Evolutionary conservation across 2,329 filamentous ascomycete species (phyloP).

Genomic region (Colletotrichum chlorophyti): DNA sequence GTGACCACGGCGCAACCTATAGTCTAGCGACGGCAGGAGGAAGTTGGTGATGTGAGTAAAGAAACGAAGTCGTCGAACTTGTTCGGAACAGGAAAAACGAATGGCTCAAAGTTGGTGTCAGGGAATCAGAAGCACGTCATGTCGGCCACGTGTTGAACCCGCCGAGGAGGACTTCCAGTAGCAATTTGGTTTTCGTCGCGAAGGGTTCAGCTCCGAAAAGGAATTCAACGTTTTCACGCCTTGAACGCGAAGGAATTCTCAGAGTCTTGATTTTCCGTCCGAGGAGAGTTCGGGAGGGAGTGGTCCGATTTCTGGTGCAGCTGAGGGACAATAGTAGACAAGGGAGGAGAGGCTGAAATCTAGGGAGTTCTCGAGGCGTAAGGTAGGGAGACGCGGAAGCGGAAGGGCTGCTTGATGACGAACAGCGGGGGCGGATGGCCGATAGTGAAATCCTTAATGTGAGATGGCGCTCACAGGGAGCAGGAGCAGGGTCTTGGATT

Average conservation of each 20-base stretch:
- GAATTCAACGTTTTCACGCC: conserved; percentile 1
- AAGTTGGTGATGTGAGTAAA: not conserved
- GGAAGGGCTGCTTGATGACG: conserved; percentile 4
- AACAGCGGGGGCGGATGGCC: not conserved
- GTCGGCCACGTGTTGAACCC: conserved; percentile 18
- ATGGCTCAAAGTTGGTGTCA: conserved; percentile 3
- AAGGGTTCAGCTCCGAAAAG: not conserved
- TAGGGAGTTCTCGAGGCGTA: conserved; percentile 2
- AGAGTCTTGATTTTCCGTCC: conserved; percentile 1
- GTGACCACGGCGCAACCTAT: not conserved
- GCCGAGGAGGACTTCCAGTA: conserved; percentile 10
- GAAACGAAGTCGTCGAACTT: not conserved
- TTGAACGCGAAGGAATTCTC: conserved; percentile 3
- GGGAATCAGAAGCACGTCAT: conserved; percentile 17
- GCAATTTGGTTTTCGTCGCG: conserved; percentile 7
- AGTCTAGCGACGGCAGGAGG: not conserved
- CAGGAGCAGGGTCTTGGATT: no score
- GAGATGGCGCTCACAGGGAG: no score
- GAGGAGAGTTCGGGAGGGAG: no score
- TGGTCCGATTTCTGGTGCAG: not conserved
- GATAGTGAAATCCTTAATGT: no score
- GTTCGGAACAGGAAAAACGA: not conserved
- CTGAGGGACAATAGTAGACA: conserved; percentile 4
- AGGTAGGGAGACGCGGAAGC: not conserved
- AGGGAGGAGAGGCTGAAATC: conserved; percentile 1